phyloP scores from a whole-genome alignment of 1,139 yeast genomes.

The Yamadazyma spencermartinsiae region DNA sequence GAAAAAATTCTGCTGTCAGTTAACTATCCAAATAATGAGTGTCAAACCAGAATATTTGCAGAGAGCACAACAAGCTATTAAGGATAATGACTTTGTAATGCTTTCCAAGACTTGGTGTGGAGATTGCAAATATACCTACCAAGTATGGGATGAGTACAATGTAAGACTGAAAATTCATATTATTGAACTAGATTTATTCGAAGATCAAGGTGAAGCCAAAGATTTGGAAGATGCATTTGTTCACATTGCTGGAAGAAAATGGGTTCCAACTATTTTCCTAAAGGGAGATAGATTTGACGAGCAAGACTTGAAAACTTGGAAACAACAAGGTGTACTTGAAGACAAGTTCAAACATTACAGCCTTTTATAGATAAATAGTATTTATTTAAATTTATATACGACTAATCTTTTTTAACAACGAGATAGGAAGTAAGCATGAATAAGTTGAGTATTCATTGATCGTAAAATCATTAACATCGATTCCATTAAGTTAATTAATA shows the following conservation, averaged over 20 bases:
- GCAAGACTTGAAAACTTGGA: constrained; percentile 47
- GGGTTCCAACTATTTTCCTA: constrained; percentile 72
- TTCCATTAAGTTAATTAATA: constrained; percentile 9
- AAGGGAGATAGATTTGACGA: constrained; percentile 66
- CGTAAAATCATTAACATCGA: constrained; percentile 5
- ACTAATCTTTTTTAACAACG: background rate
- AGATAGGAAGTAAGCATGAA: constrained; percentile 9
- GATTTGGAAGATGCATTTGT: constrained; percentile 62
- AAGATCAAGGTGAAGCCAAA: constrained; percentile 50
- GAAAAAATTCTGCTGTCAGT: background rate
- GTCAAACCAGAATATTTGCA: constrained; percentile 8
- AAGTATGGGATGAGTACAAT: constrained; percentile 51
- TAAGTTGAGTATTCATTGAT: constrained; percentile 11
- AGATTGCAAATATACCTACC: constrained; percentile 65
- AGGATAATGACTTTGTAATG: constrained; percentile 51
- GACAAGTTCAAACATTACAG: constrained; percentile 34
- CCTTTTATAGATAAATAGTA: constrained; percentile 9
- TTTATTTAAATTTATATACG: background rate
- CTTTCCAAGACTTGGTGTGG: constrained; percentile 78
- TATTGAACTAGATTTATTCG: constrained; percentile 61
- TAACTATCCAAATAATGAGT: background rate
- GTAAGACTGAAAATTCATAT: constrained; percentile 50
- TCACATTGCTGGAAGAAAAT: constrained; percentile 59
- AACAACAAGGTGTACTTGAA: constrained; percentile 42
- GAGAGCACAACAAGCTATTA: constrained; percentile 46